Evolutionary conservation across 1,284 basidiomycete genomes (phyloP).

Genomic region (Albatrellus sp.): DNA sequence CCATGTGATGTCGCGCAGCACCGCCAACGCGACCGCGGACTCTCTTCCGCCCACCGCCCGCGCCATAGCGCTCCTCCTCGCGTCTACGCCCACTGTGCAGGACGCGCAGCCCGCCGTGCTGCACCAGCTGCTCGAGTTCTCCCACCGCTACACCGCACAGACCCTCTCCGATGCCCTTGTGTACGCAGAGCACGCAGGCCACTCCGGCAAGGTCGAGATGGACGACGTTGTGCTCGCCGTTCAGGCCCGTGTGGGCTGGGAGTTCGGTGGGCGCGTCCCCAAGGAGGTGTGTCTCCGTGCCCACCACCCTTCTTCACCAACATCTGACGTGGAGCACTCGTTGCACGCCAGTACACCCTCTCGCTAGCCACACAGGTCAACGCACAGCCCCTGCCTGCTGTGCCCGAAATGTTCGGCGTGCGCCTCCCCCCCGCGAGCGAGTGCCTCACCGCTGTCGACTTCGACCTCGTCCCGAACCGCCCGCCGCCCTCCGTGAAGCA

Average conservation of each 20-base stretch:
- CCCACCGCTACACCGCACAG: conserved; percentile 89
- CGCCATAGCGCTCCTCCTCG: conserved; percentile 84
- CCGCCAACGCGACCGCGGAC: conserved; percentile 65
- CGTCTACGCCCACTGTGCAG: conserved; percentile 85
- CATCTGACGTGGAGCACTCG: background rate
- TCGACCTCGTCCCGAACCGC: conserved; percentile 84
- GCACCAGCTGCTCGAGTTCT: conserved; percentile 91
- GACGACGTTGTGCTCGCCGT: conserved; percentile 89
- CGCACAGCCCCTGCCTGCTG: conserved; percentile 75
- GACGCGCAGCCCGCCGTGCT: conserved; percentile 92
- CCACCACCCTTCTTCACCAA: background rate
- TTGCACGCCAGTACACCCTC: conserved; percentile 59
- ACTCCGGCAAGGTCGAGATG: conserved; percentile 70
- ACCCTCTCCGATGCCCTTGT: conserved; percentile 84
- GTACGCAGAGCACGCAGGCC: conserved; percentile 88
- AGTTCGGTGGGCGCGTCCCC: conserved; percentile 85
- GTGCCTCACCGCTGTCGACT: conserved; percentile 84
- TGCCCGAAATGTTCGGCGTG: conserved; percentile 93
- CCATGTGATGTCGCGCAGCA: conserved; percentile 41
- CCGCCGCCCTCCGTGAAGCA: conserved; percentile 61
- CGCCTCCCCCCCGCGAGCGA: conserved; percentile 76
- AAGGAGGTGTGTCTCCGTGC: conserved; percentile 66
- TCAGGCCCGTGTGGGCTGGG: conserved; percentile 88
- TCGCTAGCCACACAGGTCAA: conserved; percentile 89
- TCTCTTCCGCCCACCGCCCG: conserved; percentile 82